A percentile compares a stretch with the other conserved stretches of the same genome.
Evolutionary conservation across 495 filamentous ascomycete genomes (phyloP).

Genomic region (Podospora didyma): DNA sequence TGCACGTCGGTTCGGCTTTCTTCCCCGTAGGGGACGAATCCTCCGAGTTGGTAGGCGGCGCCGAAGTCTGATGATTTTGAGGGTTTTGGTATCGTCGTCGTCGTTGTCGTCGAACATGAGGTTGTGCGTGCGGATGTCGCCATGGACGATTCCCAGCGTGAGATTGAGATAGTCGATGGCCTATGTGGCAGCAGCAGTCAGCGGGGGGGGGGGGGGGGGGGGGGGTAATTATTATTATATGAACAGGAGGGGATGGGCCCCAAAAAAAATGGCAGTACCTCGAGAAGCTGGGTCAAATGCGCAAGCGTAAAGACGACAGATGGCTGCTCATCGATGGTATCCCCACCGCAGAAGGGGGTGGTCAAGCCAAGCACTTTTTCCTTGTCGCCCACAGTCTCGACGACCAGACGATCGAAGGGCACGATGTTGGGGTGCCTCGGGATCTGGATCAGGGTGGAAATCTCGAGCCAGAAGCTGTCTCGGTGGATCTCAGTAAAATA

Average conservation of each 20-base stretch:
- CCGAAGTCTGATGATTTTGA: neutral
- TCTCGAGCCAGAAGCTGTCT: constrained; percentile 29
- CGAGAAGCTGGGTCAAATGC: constrained; percentile 4
- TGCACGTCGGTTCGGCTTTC: constrained; percentile 5
- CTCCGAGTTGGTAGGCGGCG: too few species aligned
- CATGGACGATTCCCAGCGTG: constrained; percentile 4
- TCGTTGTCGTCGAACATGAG: constrained; percentile 9
- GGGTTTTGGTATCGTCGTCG: too few species aligned
- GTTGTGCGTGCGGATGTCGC: constrained; percentile 2
- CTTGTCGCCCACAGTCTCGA: constrained; percentile 15
- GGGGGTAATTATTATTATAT: neutral
- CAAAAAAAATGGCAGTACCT: neutral
- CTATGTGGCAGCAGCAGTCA: constrained; percentile 1
- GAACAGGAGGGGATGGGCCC: neutral
- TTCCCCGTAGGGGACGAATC: neutral
- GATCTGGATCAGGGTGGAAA: constrained; percentile 31
- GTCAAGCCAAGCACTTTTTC: constrained; percentile 1
- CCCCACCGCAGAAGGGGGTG: constrained; percentile 5
- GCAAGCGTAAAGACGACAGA: constrained; percentile 3
- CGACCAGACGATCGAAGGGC: constrained; percentile 30
- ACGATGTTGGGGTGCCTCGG: constrained; percentile 33
- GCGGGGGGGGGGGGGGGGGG: too few species aligned
- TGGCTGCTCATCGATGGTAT: neutral
- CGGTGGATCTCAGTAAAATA: constrained; percentile 7
- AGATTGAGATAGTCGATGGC: constrained; percentile 14